Conservation (phyloP, 2,329 filamentous ascomycete species). For the Helotiales sp. region DNA sequence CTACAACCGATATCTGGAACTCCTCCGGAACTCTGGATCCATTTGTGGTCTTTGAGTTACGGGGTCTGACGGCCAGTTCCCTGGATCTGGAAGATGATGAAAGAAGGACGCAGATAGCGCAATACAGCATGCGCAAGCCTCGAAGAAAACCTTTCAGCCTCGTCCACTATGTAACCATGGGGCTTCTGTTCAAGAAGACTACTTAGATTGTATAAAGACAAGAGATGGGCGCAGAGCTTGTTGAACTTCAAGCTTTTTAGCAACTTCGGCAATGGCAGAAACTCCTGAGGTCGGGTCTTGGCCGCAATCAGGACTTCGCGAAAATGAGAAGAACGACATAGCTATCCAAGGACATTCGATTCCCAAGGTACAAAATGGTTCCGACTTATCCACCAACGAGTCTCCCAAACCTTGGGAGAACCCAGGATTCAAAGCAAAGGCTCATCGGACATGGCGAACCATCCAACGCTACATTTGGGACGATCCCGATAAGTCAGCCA, state of each 20-base stretch:
- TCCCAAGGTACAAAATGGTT: neutral
- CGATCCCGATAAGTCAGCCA: constrained; percentile 32
- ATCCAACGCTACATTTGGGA: constrained; percentile 34
- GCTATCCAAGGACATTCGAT: neutral
- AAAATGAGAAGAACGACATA: neutral
- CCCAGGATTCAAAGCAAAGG: constrained; percentile 13
- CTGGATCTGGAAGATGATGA: neutral
- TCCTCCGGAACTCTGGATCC: neutral
- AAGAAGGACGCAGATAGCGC: neutral
- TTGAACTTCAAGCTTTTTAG: neutral
- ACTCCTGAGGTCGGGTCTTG: neutral
- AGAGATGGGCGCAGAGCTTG: neutral
- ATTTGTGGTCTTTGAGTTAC: neutral
- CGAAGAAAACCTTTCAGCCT: neutral
- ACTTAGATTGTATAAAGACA: neutral
- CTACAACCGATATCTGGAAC: neutral
- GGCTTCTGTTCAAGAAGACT: neutral
- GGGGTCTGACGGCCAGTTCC: neutral
- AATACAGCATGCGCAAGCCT: neutral
- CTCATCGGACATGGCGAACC: constrained; percentile 14
- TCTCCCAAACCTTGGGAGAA: constrained; percentile 21
- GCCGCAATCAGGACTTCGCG: neutral
- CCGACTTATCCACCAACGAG: neutral
- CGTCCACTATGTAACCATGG: too few species aligned
- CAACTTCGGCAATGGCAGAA: neutral